These are phyloP conservation scores for Penicillium ochrochloron DNA, from an alignment of 495 filamentous ascomycete species.

Conservation along the genomic window DNA sequence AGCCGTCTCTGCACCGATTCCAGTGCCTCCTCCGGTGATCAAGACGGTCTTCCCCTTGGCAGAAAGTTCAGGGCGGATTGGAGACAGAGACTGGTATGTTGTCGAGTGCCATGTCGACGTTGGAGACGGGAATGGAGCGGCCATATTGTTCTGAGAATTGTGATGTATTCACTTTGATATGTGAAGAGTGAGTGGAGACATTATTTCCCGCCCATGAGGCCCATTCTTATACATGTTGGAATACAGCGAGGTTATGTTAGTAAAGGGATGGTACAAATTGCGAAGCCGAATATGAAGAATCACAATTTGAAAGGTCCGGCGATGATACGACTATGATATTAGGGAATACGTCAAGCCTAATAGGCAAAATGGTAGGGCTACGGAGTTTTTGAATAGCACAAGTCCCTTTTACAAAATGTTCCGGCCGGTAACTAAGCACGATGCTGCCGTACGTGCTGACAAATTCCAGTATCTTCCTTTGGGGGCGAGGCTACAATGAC, in stretches of 20 bases:
- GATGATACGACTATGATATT: background rate
- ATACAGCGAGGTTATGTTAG: background rate
- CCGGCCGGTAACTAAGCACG: slow-evolving; percentile 32
- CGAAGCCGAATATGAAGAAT: background rate
- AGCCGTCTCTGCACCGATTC: slow-evolving; percentile 51
- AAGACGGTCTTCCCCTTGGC: slow-evolving; percentile 50
- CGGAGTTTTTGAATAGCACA: background rate
- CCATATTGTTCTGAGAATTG: slow-evolving; percentile 23
- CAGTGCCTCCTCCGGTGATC: slow-evolving; percentile 52
- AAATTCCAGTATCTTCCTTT: background rate
- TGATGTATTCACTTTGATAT: background rate
- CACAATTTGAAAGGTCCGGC: background rate
- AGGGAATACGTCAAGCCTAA: background rate
- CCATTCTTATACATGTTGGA: background rate
- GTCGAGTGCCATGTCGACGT: slow-evolving; percentile 38
- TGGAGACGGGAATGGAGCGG: slow-evolving; percentile 32
- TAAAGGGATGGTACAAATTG: slow-evolving; percentile 5
- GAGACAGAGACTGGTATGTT: slow-evolving; percentile 47
- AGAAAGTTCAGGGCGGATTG: slow-evolving; percentile 45
- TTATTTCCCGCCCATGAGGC: background rate
- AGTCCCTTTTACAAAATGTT: slow-evolving; percentile 40
- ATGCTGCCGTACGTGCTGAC: slow-evolving; percentile 13
- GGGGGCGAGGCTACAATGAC: background rate
- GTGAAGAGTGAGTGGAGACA: background rate
- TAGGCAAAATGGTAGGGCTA: background rate